Conservation (phyloP, 2,329 filamentous ascomycete genomes). For the Aureobasidium pullulans region DNA sequence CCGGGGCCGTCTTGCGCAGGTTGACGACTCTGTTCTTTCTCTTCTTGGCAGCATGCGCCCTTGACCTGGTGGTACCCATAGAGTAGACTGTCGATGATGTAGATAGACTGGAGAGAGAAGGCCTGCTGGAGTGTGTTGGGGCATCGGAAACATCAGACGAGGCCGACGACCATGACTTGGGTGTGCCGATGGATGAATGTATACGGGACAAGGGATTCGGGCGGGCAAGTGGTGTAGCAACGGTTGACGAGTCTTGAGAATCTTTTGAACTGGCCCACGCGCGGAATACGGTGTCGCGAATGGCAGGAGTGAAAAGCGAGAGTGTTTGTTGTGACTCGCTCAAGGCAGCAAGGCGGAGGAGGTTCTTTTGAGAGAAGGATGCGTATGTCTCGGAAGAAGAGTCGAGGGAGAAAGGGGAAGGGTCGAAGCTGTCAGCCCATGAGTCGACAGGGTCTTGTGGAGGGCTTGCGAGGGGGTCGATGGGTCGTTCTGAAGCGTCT, state of each 20-base stretch:
- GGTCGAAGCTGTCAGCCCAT: conserved; percentile 62
- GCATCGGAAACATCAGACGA: conserved; percentile 59
- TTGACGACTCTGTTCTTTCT: conserved; percentile 82
- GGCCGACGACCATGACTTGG: conserved; percentile 33
- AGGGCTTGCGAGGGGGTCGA: conserved; percentile 32
- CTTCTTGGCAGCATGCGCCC: conserved; percentile 59
- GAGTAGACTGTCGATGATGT: conserved; percentile 45
- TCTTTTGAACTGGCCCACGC: conserved; percentile 82
- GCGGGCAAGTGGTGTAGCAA: conserved; percentile 34
- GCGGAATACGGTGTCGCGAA: conserved; percentile 81
- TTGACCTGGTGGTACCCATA: conserved; percentile 53
- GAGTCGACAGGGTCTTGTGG: conserved; percentile 64
- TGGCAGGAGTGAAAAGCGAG: conserved; percentile 85
- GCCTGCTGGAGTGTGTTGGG: conserved; percentile 59
- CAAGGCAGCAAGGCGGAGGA: conserved; percentile 72
- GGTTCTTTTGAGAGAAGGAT: conserved; percentile 90
- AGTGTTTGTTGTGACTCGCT: conserved; percentile 85
- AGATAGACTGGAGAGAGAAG: conserved; percentile 56
- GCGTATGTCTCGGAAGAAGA: conserved; percentile 75
- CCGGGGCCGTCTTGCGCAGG: conserved; percentile 53
- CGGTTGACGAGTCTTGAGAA: conserved; percentile 49
- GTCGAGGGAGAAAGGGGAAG: conserved; percentile 69
- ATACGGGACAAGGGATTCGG: conserved; percentile 39
- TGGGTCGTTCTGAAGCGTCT: conserved; percentile 14
- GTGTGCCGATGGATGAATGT: conserved; percentile 51